A percentile compares a stretch with the other conserved stretches of the same genome.
These are phyloP conservation scores for Apiotrichum mycotoxinovorans DNA, from an alignment of 1,284 basidiomycete species.

Conservation along the genomic window DNA sequence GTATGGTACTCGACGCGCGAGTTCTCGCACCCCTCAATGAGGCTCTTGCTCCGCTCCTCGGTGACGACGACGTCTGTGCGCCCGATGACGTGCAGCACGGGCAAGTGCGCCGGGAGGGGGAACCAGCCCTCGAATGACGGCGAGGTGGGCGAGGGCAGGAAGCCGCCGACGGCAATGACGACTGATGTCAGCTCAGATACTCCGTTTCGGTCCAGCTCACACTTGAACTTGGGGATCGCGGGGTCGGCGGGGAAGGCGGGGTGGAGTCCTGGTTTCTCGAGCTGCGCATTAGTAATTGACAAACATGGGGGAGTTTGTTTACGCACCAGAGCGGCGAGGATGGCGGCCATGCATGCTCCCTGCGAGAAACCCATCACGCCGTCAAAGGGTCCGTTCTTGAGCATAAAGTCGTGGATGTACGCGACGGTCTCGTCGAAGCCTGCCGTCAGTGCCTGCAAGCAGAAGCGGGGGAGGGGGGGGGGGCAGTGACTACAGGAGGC, in stretches of 20 bases:
- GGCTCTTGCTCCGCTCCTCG: constrained; percentile 62
- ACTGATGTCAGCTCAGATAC: constrained; percentile 57
- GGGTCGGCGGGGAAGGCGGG: constrained; percentile 62
- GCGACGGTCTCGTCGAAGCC: constrained; percentile 61
- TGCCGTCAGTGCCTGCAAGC: constrained; percentile 22
- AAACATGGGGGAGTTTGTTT: not conserved
- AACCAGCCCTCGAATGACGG: constrained; percentile 55
- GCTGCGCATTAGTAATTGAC: constrained; percentile 39
- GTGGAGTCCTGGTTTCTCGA: constrained; percentile 58
- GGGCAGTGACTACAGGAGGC: too few relatives aligned
- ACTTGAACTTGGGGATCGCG: constrained; percentile 65
- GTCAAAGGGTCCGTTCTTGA: constrained; percentile 51
- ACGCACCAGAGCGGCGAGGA: constrained; percentile 68
- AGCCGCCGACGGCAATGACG: constrained; percentile 56
- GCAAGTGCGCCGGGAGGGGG: constrained; percentile 55
- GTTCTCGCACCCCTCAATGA: constrained; percentile 59
- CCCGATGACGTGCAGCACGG: constrained; percentile 76
- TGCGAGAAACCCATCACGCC: constrained; percentile 84
- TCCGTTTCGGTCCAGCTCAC: constrained; percentile 38
- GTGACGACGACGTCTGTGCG: constrained; percentile 74
- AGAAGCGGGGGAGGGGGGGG: too few relatives aligned
- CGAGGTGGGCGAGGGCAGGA: constrained; percentile 36
- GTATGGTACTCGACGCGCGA: constrained; percentile 48
- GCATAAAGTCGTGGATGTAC: constrained; percentile 51
- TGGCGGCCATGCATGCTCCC: constrained; percentile 72